These are phyloP conservation scores for Dryadomyces quercus-mongolicae DNA, from an alignment of 2,329 filamentous ascomycete species.

Conservation along the genomic window DNA sequence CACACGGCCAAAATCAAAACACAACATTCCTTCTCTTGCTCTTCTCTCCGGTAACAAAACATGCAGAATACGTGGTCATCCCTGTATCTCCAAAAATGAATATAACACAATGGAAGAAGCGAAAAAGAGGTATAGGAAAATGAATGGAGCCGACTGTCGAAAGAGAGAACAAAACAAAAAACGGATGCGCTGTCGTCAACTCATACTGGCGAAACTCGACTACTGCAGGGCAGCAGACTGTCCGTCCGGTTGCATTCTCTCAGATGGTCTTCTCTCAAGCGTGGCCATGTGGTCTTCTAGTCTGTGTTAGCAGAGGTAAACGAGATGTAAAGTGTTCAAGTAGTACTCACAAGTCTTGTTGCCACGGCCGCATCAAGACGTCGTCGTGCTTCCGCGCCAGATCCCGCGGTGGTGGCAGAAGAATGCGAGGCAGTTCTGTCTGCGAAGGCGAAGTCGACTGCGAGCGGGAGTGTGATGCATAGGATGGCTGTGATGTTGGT, in stretches of 20 bases:
- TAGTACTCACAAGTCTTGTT: conserved; percentile 32
- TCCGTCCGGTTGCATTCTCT: not conserved
- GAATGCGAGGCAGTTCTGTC: conserved; percentile 4
- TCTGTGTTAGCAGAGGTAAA: conserved; percentile 19
- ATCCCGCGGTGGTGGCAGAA: conserved; percentile 17
- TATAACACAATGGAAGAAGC: not conserved
- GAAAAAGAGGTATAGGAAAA: not conserved
- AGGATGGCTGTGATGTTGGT: no score
- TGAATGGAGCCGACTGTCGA: not conserved
- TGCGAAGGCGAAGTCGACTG: conserved; percentile 4
- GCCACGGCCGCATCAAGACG: conserved; percentile 35
- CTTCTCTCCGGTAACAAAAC: not conserved
- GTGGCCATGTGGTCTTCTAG: conserved; percentile 31
- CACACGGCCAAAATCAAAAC: not conserved
- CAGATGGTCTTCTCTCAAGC: not conserved
- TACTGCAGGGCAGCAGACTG: not conserved
- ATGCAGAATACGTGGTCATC: not conserved
- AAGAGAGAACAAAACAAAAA: not conserved
- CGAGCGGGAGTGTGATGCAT: conserved; percentile 2
- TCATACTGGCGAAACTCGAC: not conserved
- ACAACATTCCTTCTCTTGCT: not conserved
- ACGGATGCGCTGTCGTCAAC: not conserved
- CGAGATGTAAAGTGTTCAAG: not conserved
- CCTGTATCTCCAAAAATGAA: not conserved
- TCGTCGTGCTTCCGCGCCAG: conserved; percentile 37